These are phyloP conservation scores for Lactarius indigo DNA, from an alignment of 768 basidiomycete genomes.

Conservation along the genomic window DNA sequence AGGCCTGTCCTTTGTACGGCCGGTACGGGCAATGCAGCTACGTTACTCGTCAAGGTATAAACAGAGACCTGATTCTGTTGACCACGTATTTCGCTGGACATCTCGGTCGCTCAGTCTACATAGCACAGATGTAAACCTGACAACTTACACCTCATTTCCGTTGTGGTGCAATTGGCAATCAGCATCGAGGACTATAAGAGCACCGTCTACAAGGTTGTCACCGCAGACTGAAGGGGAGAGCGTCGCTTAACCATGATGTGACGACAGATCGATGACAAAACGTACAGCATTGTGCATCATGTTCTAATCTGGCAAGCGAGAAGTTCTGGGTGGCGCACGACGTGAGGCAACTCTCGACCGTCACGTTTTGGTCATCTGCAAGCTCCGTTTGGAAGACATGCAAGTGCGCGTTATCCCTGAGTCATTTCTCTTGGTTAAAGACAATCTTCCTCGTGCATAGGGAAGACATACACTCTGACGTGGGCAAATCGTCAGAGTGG, in stretches of 20 bases:
- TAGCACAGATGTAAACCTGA: background rate
- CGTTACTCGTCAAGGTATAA: slow-evolving; percentile 45
- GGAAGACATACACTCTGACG: slow-evolving; percentile 44
- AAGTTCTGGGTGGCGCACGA: slow-evolving; percentile 54
- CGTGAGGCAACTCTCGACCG: slow-evolving; percentile 60
- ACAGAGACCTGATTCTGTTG: slow-evolving; percentile 69
- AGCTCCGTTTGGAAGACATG: slow-evolving; percentile 49
- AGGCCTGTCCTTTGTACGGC: slow-evolving; percentile 50
- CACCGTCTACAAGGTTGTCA: too few relatives aligned
- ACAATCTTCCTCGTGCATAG: background rate
- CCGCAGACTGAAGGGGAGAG: slow-evolving; percentile 4
- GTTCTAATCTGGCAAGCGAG: slow-evolving; percentile 70
- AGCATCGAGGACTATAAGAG: too few relatives aligned
- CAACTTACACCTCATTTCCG: slow-evolving; percentile 58
- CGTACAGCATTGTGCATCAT: slow-evolving; percentile 47
- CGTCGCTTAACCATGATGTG: background rate
- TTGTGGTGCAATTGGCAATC: slow-evolving; percentile 54
- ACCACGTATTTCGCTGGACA: slow-evolving; percentile 60
- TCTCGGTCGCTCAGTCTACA: background rate
- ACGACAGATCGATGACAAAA: slow-evolving; percentile 11
- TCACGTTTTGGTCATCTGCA: slow-evolving; percentile 40
- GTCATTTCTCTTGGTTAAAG: background rate
- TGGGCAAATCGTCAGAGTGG: slow-evolving; percentile 32
- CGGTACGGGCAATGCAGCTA: slow-evolving; percentile 46
- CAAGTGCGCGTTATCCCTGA: slow-evolving; percentile 58